Percentiles rank a stretch among this genome's conserved stretches.
Evolutionary conservation across 2,329 filamentous ascomycete genomes (phyloP).

Genomic region (Colletotrichum sansevieriae): DNA sequence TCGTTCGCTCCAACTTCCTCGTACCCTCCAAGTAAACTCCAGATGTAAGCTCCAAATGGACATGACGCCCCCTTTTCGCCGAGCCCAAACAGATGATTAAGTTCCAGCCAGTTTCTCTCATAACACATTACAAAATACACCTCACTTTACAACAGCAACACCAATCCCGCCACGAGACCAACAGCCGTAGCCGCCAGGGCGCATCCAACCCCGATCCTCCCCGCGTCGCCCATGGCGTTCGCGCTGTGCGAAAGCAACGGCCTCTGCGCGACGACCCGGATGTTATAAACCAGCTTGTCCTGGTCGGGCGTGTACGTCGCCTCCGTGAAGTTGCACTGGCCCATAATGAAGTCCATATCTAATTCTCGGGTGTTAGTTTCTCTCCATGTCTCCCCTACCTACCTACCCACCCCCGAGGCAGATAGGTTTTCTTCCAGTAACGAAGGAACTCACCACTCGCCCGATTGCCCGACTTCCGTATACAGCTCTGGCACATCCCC

Average conservation of each 20-base stretch:
- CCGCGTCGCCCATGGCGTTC: conserved; percentile 23
- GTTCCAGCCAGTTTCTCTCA: too few relatives aligned
- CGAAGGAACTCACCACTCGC: conserved; percentile 49
- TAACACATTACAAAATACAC: background rate
- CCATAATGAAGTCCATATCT: conserved; percentile 55
- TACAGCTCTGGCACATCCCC: conserved; percentile 55
- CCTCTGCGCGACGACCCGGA: conserved; percentile 51
- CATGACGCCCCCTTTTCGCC: background rate
- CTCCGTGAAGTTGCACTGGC: conserved; percentile 51
- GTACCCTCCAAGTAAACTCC: too few relatives aligned
- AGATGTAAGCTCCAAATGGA: too few relatives aligned
- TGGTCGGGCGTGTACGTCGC: conserved; percentile 48
- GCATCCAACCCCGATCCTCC: background rate
- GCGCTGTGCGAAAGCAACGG: conserved; percentile 41
- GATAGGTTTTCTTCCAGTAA: too few relatives aligned
- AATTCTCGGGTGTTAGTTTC: too few relatives aligned
- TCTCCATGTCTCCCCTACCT: too few relatives aligned
- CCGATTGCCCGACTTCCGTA: conserved; percentile 48
- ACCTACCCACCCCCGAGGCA: too few relatives aligned
- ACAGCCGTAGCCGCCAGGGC: conserved; percentile 1
- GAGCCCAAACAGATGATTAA: background rate
- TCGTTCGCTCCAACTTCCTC: too few relatives aligned
- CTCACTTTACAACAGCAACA: conserved; percentile 11
- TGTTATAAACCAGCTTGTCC: conserved; percentile 50
- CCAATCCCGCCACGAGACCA: conserved; percentile 26